Evolutionary conservation across 2,329 filamentous ascomycete genomes (phyloP), one percentile per base, ranked within the genome.

Genomic region (Penicillium sumatraense): DNA sequence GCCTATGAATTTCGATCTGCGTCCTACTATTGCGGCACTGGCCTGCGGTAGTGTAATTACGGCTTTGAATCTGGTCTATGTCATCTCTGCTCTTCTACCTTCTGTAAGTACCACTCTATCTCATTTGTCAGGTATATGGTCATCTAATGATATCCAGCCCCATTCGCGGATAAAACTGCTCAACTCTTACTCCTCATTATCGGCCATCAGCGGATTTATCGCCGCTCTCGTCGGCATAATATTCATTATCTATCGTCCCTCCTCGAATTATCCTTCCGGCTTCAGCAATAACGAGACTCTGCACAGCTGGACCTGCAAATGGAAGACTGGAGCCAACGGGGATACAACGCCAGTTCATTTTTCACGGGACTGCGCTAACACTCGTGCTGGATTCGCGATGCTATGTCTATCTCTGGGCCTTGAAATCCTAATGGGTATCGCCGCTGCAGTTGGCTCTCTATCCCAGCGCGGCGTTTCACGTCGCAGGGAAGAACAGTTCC

Each of bases 271-370:
- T 29, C 71, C 65, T 5, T 61, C 26, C 8, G 68, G 68, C 21
- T 74, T 73, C 50, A 65, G 54, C 31, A 23, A 57, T 1, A 68
- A 68, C 29, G 73, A 77, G 55, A 75, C 74, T 6, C 64, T 77
- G n/a, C 66, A 72, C 16, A 72, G 69, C 35, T 77, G 74, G 74
- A 75, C 74, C 7, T 77, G 74, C 59, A 76, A 74, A 52, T 76
- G 73, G 73, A 66, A 68, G 27, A 33, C 41, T 3, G 60, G 65
- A 8, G 54, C 54, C 4, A 52, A 61, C 27, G 63, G 61, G 9
- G 53, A 57, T 0, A 29, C 46, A 1, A 51, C 70, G 3, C 76
- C 77, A 1, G 55, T 59, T 4, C 62, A 71, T 24, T 79, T 79
- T 52, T 59, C 64, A 3, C 65, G 74, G 2, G 65, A 78, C 42